A percentile compares a stretch with the other conserved stretches of the same genome.
Conservation (phyloP, 192 early-diverging fungal species). For the Backusella parvicylindrica region DNA sequence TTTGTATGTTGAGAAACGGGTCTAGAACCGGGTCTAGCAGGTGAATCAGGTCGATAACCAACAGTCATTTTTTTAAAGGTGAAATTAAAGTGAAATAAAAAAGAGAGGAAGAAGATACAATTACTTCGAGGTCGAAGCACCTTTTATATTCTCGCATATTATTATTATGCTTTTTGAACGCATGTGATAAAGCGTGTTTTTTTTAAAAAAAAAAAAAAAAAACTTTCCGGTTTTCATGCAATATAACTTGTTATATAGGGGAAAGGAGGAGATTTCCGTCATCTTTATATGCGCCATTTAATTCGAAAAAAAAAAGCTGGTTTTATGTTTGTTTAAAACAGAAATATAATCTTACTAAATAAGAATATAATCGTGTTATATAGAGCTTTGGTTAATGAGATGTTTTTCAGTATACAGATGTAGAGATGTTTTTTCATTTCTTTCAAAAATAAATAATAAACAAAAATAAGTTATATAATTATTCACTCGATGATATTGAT, state of each 20-base stretch:
- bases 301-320: background rate
- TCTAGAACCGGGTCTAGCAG: slow-evolving; percentile 24
- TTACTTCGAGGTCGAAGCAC: background rate
- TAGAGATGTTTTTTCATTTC: too few species aligned
- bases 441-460: too few species aligned
- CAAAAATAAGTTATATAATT: too few species aligned
- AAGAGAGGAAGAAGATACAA: background rate
- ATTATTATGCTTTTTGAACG: background rate
- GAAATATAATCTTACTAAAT: too few species aligned
- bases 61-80: background rate
- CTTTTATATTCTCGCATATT: background rate
- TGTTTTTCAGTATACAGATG: too few species aligned
- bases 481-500: too few species aligned
- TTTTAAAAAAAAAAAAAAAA: background rate
- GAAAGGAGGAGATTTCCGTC: background rate
- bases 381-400: too few species aligned
- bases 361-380: too few species aligned
- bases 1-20: slow-evolving; percentile 31
- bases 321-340: too few species aligned
- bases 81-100: background rate
- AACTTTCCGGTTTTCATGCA: background rate
- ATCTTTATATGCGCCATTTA: background rate
- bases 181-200: background rate
- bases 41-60: slow-evolving; percentile 21
- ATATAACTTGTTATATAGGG: background rate